These are phyloP conservation scores for Teratosphaeriaceae sp. DNA, from an alignment of 2,329 filamentous ascomycete species.

Conservation along the genomic window DNA sequence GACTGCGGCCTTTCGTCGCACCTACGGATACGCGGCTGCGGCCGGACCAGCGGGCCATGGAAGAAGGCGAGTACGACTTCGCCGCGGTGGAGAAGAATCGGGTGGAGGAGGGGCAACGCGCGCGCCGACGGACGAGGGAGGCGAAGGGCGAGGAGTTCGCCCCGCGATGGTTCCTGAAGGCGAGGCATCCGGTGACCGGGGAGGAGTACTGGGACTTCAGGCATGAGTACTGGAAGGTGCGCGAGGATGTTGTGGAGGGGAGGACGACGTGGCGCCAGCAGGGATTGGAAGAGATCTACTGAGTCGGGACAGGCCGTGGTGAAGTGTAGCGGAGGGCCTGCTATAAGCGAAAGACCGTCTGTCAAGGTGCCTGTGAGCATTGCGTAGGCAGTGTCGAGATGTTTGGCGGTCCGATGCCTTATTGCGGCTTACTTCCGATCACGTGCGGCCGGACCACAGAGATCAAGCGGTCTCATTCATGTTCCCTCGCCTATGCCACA, in stretches of 20 bases:
- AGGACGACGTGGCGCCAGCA: slow-evolving; percentile 55
- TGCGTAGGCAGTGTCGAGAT: no score
- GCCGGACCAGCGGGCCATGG: slow-evolving; percentile 96
- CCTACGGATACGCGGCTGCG: slow-evolving; percentile 91
- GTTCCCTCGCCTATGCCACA: no score
- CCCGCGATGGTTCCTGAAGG: slow-evolving; percentile 78
- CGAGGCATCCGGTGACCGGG: slow-evolving; percentile 68
- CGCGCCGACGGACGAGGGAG: slow-evolving; percentile 66
- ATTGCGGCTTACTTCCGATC: no score
- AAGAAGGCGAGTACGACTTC: slow-evolving; percentile 93
- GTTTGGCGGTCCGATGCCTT: no score
- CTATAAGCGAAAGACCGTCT: no score
- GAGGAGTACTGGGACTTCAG: slow-evolving; percentile 88
- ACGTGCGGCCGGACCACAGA: no score
- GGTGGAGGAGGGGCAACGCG: slow-evolving; percentile 84
- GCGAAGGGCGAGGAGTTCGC: slow-evolving; percentile 70
- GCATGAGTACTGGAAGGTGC: slow-evolving; percentile 77
- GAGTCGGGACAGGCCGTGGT: no score
- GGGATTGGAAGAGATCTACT: slow-evolving; percentile 65
- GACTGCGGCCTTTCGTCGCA: slow-evolving; percentile 67
- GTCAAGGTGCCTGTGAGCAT: no score
- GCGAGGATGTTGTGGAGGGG: slow-evolving; percentile 59
- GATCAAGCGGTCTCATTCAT: no score
- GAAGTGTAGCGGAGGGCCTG: no score
- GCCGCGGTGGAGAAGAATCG: slow-evolving; percentile 92